Conservation (phyloP, 768 basidiomycete genomes). For the Lactarius evosmus region DNA sequence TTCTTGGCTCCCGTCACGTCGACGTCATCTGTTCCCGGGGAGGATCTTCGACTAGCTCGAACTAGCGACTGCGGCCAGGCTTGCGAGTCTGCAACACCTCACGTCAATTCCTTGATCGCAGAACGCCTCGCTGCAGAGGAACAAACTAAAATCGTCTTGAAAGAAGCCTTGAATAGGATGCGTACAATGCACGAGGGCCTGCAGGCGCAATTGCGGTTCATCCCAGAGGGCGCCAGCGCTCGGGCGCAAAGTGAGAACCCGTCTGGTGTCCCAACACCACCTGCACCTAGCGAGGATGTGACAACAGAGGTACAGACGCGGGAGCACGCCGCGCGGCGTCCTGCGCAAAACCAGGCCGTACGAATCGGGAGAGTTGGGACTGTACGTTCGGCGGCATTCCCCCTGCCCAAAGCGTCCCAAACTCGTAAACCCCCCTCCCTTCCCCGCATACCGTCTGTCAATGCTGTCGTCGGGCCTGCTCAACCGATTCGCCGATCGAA, state of each 20-base stretch:
- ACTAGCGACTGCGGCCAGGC: slow-evolving; percentile 19
- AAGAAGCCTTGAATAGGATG: slow-evolving; percentile 26
- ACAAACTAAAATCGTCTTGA: slow-evolving; percentile 7
- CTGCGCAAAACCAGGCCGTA: slow-evolving; percentile 11
- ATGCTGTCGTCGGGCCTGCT: neutral
- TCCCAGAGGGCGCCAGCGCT: slow-evolving; percentile 17
- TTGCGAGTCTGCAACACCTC: slow-evolving; percentile 11
- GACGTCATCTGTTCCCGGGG: slow-evolving; percentile 22
- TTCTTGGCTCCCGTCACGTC: slow-evolving; percentile 17
- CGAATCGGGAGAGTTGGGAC: slow-evolving; percentile 6
- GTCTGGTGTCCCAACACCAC: slow-evolving; percentile 9
- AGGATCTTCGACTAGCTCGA: slow-evolving; percentile 19
- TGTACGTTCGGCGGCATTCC: slow-evolving; percentile 13
- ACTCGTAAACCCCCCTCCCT: slow-evolving; percentile 11
- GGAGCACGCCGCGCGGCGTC: slow-evolving; percentile 19
- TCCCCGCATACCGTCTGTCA: slow-evolving; percentile 3
- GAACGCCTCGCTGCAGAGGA: slow-evolving; percentile 26
- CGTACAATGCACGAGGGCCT: slow-evolving; percentile 25
- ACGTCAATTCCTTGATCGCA: slow-evolving; percentile 22
- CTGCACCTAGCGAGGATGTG: slow-evolving; percentile 25
- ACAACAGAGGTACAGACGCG: slow-evolving; percentile 10
- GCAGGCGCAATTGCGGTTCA: slow-evolving; percentile 17
- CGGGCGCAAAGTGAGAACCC: slow-evolving; percentile 12
- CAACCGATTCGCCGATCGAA: slow-evolving; percentile 14
- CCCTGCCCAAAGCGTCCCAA: slow-evolving; percentile 19